Percentiles rank a stretch among this genome's conserved stretches.
Evolutionary conservation across 768 basidiomycete genomes (phyloP).

Genomic region (Tephrocybe rancida): DNA sequence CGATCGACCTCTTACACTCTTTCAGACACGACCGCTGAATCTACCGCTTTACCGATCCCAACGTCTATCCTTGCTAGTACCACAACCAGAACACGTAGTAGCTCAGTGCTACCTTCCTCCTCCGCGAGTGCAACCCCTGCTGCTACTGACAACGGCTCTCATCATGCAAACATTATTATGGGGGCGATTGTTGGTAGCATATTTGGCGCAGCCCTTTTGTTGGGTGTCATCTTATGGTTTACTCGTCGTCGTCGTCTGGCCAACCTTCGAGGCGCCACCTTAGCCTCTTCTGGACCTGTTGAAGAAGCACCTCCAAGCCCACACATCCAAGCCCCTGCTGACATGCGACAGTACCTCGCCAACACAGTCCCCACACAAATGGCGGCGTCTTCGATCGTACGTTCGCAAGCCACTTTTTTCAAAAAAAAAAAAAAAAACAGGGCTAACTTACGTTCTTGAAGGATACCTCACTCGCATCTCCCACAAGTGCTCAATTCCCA

Average conservation of each 20-base stretch:
- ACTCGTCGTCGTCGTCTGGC: slow-evolving; percentile 21
- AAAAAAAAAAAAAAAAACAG: background rate
- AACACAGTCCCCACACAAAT: slow-evolving; percentile 14
- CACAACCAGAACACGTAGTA: slow-evolving; percentile 2
- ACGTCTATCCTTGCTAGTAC: slow-evolving; percentile 22
- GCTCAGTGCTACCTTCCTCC: background rate
- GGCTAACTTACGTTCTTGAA: background rate
- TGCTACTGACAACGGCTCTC: slow-evolving; percentile 11
- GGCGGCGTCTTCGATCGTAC: slow-evolving; percentile 12
- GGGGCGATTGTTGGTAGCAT: slow-evolving; percentile 50
- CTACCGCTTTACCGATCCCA: slow-evolving; percentile 36
- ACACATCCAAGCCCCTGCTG: background rate
- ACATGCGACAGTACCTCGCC: slow-evolving; percentile 20
- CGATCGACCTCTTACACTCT: slow-evolving; percentile 21
- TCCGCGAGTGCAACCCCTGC: slow-evolving; percentile 12
- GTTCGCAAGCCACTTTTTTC: slow-evolving; percentile 1
- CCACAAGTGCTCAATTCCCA: slow-evolving; percentile 15
- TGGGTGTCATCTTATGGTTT: slow-evolving; percentile 28
- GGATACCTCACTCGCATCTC: slow-evolving; percentile 17
- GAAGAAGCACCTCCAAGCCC: slow-evolving; percentile 10
- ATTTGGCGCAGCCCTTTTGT: slow-evolving; percentile 36
- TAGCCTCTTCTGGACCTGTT: slow-evolving; percentile 6
- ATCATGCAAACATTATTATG: slow-evolving; percentile 40
- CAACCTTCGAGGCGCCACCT: background rate
- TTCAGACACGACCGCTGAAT: slow-evolving; percentile 37